Percentiles rank a stretch among this genome's conserved stretches.
These are phyloP conservation scores for Zygoascus tannicola DNA, from an alignment of 805 yeast species.

Conservation along the genomic window DNA sequence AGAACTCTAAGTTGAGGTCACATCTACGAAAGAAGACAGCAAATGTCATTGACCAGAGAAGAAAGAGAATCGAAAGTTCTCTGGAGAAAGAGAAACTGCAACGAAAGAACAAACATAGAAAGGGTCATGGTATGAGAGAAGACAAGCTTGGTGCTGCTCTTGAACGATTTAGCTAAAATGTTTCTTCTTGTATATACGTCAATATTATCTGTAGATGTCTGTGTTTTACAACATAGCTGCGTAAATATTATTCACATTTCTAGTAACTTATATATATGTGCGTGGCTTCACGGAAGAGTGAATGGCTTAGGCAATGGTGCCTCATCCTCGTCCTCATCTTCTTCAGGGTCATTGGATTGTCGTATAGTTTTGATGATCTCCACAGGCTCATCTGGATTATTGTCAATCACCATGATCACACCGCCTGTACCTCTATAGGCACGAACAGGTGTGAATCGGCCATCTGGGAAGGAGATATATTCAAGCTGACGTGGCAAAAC, in stretches of 20 bases:
- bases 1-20: slow-evolving; percentile 75
- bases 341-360: slow-evolving; percentile 78
- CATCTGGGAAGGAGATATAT: slow-evolving; percentile 64
- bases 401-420: slow-evolving; percentile 26
- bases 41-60: slow-evolving; percentile 81
- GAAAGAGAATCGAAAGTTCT: slow-evolving; percentile 64
- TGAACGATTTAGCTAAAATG: slow-evolving; percentile 12
- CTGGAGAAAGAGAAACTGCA: slow-evolving; percentile 61
- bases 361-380: slow-evolving; percentile 75
- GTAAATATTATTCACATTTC: not conserved
- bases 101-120: slow-evolving; percentile 31
- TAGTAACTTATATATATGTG: slow-evolving; percentile 9
- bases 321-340: slow-evolving; percentile 50
- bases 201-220: not conserved
- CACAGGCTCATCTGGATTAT: slow-evolving; percentile 32
- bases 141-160: slow-evolving; percentile 31
- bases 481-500: slow-evolving; percentile 84
- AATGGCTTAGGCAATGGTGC: slow-evolving; percentile 39
- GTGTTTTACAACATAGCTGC: too few species aligned
- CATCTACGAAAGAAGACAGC: slow-evolving; percentile 73
- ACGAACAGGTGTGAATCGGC: slow-evolving; percentile 75
- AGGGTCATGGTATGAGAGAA: slow-evolving; percentile 21
- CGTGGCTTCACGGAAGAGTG: slow-evolving; percentile 20
- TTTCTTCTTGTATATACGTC: not conserved
- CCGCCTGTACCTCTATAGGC: slow-evolving; percentile 48